Percentiles rank a stretch among this genome's conserved stretches.
These are phyloP conservation scores for Blastocystis hominis DNA, from an alignment of 352 stramenopile genomes.

Conservation along the genomic window DNA sequence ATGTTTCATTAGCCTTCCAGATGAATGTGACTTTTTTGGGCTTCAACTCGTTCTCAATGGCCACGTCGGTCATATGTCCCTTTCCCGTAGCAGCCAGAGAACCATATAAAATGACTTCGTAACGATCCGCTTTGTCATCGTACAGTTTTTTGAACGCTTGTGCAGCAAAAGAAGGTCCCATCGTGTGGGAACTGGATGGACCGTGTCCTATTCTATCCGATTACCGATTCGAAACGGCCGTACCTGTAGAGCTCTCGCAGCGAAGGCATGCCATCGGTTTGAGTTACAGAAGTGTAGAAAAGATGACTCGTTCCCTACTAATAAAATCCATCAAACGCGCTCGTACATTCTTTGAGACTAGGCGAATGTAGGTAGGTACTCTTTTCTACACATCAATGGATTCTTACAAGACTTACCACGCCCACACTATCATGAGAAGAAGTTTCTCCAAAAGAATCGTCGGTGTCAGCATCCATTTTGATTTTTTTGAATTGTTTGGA, in stretches of 20 bases:
- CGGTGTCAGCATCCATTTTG: conserved; percentile 34
- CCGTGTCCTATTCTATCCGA: conserved; percentile 59
- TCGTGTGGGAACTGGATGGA: conserved; percentile 60
- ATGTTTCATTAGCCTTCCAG: conserved; percentile 53
- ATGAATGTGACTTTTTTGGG: conserved; percentile 55
- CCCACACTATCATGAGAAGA: conserved; percentile 5
- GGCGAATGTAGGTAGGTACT: conserved; percentile 1
- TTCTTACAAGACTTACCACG: background rate
- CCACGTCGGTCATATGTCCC: conserved; percentile 60
- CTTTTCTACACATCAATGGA: background rate
- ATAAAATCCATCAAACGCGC: background rate
- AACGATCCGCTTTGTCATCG: background rate
- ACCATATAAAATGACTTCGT: conserved; percentile 58
- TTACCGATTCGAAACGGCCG: background rate
- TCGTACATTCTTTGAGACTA: conserved; percentile 32
- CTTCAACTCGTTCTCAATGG: conserved; percentile 58
- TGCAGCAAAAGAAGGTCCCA: conserved; percentile 60
- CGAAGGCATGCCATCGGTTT: conserved; percentile 51
- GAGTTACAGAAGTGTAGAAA: conserved; percentile 27
- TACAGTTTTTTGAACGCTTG: conserved; percentile 48
- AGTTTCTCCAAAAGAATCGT: conserved; percentile 22
- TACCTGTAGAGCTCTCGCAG: conserved; percentile 41
- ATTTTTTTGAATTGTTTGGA: background rate
- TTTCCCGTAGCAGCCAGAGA: conserved; percentile 60
- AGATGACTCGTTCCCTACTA: conserved; percentile 17